phyloP scores from a whole-genome alignment of 2,329 filamentous ascomycete species.

The Aspergillus candidus region DNA sequence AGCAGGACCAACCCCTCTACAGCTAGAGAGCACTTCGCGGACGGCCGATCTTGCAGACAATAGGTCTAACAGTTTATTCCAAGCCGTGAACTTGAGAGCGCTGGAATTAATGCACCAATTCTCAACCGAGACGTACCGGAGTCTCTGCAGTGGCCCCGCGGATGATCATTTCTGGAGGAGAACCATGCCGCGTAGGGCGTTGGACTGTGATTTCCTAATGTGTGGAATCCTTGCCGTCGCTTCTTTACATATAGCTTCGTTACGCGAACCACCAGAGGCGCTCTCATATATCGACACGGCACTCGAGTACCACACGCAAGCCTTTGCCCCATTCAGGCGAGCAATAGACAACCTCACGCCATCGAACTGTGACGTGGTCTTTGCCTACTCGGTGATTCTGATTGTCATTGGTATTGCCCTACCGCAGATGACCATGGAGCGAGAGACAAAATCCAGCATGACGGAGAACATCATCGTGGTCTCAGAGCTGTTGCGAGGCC shows the following conservation, averaged over 20 bases:
- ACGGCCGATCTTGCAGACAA: not conserved
- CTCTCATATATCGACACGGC: constrained; percentile 32
- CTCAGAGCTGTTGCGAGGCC: constrained; percentile 32
- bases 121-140: constrained; percentile 43
- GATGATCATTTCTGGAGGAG: constrained; percentile 36
- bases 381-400: constrained; percentile 33
- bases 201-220: constrained; percentile 38
- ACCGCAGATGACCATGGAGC: constrained; percentile 26
- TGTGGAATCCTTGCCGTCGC: constrained; percentile 37
- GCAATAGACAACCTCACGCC: constrained; percentile 31
- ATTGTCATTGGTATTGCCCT: constrained; percentile 32
- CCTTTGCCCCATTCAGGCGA: constrained; percentile 29
- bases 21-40: not conserved
- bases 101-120: constrained; percentile 50
- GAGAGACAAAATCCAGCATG: constrained; percentile 26
- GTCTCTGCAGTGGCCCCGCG: constrained; percentile 29
- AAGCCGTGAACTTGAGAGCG: constrained; percentile 27
- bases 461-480: constrained; percentile 32
- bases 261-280: constrained; percentile 22
- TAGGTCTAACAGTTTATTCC: constrained; percentile 13
- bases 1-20: constrained; percentile 5
- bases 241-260: constrained; percentile 36
- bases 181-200: constrained; percentile 35
- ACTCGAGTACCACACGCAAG: constrained; percentile 31
- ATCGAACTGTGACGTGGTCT: constrained; percentile 33